Base-by-base conservation (phyloP, 2,329 filamentous ascomycete species). In the Monosporascus sp. region DNA sequence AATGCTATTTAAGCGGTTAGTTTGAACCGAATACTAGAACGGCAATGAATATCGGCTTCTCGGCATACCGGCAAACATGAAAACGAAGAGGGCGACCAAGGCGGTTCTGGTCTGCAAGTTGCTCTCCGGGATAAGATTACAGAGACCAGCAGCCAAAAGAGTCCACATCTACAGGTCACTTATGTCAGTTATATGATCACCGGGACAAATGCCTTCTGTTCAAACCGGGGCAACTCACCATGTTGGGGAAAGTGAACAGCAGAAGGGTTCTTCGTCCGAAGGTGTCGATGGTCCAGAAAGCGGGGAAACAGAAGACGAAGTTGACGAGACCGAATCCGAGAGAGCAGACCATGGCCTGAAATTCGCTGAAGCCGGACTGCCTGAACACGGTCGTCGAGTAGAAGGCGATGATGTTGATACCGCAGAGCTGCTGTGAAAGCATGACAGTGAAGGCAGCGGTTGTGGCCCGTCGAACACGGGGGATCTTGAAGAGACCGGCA, bases 381-480 rank as follows among this genome's bases (percentile, higher is more conserved):
- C 68, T 61, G 62, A 85, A 85, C 17, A 85, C 74, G 5, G 83
- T 85, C 0, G 83, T 85, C 0, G 82, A 87, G 69, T 91, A 90
- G 68, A 90, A 90, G 1, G 87, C 85, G 52, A 90, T 87, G 53
- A 90, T 87, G 65, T 89, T 89, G 68, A 88, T 79, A 50, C 71
- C 81, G 61, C 84, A 87, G 79, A 88, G 85, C 67, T 88, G 85
- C 68, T 88, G 86, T 0, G 83, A 84, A 62, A 88, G 84, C 90
- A 95, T 95, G 60, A 93, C 88, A 1, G 84, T 83, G 58, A 85
- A 88, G 1, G 89, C 87, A 6, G 89, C 90, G 31, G 88, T 77
- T 3, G 85, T 92, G 3, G 90, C 90, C 41, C 86, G 80, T 15
- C 86, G 80, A 11, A 88, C 75, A 47, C 87, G 80, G 1, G 87